These are phyloP conservation scores for Colletotrichum destructivum DNA, from an alignment of 2,329 filamentous ascomycete genomes.

Conservation along the genomic window DNA sequence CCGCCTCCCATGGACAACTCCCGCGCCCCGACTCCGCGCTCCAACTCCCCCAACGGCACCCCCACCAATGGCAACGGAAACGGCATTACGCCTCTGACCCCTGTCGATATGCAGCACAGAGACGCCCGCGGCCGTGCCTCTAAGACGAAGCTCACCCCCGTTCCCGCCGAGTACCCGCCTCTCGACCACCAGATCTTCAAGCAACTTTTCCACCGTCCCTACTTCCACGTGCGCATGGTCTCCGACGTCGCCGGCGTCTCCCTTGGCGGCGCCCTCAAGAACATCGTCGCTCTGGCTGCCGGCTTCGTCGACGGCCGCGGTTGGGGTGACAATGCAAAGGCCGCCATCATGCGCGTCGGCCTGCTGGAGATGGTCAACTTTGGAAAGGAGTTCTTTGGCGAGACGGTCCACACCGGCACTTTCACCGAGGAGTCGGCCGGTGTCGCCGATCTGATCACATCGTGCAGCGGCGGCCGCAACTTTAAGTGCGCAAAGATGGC, in stretches of 20 bases:
- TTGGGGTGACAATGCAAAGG: constrained; percentile 99
- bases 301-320: constrained; percentile 96
- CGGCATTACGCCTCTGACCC: constrained; percentile 53
- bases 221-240: constrained; percentile 97
- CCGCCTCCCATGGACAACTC: constrained; percentile 88
- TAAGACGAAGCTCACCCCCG: constrained; percentile 78
- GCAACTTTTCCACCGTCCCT: constrained; percentile 92
- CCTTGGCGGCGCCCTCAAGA: constrained; percentile 94
- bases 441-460: constrained; percentile 95
- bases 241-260: constrained; percentile 97
- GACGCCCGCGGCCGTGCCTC: constrained; percentile 78
- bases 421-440: constrained; percentile 98
- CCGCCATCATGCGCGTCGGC: constrained; percentile 97
- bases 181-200: constrained; percentile 89
- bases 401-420: constrained; percentile 84
- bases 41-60: constrained; percentile 58
- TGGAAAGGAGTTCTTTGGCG: constrained; percentile 91
- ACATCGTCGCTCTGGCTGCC: constrained; percentile 93
- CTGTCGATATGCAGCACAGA: constrained; percentile 73
- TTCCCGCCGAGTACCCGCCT: constrained; percentile 87
- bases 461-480: constrained; percentile 92
- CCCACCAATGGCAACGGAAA: constrained; percentile 57
- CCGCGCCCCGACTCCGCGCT: constrained; percentile 75
- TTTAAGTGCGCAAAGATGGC: constrained; percentile 94
- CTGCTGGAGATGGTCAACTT: constrained; percentile 98